Conservation (phyloP, 73 alveolate species). For the Effrenium voratum region DNA sequence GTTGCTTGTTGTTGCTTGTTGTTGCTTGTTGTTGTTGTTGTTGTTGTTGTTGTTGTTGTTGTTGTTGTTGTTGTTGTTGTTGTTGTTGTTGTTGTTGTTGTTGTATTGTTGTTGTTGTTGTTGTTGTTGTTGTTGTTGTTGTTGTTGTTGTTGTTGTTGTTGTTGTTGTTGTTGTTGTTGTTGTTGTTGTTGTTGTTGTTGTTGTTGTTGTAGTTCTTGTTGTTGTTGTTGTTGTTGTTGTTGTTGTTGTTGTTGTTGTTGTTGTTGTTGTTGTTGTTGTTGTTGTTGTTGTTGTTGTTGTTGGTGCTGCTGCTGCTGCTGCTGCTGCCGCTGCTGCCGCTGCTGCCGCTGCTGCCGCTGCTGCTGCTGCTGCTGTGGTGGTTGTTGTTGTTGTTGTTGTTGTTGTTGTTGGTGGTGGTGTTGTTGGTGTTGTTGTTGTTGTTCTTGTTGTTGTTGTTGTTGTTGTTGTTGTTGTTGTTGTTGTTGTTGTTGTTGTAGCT, state of each 20-base stretch:
- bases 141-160: no score
- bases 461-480: neutral
- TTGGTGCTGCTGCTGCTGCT: no score
- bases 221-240: neutral
- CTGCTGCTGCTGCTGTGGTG: neutral
- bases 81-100: neutral
- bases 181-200: neutral
- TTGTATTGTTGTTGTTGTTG: neutral
- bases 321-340: no score
- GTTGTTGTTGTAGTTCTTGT: neutral
- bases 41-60: neutral
- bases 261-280: no score
- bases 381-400: no score
- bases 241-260: neutral
- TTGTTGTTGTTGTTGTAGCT: no score
- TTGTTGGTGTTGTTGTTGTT: neutral
- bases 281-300: neutral
- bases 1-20: no score
- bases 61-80: neutral
- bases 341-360: no score
- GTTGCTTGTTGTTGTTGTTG: no score
- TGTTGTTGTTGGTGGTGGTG: neutral
- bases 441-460: no score
- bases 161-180: neutral
- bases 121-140: neutral